Evolutionary conservation across 352 stramenopile genomes (phyloP).

Genomic region (Phytophthora lateralis): DNA sequence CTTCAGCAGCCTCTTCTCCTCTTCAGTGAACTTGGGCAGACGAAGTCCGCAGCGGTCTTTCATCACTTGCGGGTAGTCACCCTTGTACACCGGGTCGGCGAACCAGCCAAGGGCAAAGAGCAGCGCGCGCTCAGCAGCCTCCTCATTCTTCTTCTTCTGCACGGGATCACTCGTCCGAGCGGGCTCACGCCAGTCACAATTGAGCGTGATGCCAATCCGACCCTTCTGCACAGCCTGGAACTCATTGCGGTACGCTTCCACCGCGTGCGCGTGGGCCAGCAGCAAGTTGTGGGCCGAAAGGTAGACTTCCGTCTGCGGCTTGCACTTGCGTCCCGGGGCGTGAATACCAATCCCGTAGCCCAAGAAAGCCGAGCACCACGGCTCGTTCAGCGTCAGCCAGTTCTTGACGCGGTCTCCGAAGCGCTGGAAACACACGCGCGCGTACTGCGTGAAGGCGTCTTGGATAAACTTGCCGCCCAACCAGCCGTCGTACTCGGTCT

Average conservation of each 20-base stretch:
- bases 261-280: constrained; percentile 84
- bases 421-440: constrained; percentile 85
- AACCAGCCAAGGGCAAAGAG: constrained; percentile 93
- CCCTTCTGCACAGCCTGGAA: constrained; percentile 74
- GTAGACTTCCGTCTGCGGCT: constrained; percentile 75
- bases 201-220: constrained; percentile 92
- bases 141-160: constrained; percentile 57
- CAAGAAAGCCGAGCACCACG: constrained; percentile 84
- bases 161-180: constrained; percentile 48
- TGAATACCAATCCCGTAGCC: constrained; percentile 88
- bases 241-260: constrained; percentile 81
- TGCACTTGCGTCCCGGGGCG: constrained; percentile 67
- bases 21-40: constrained; percentile 89
- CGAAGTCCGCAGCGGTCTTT: constrained; percentile 77
- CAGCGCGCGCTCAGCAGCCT: constrained; percentile 80
- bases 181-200: constrained; percentile 90
- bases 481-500: constrained; percentile 84
- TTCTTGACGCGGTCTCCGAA: constrained; percentile 94
- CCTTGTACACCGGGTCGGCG: constrained; percentile 91
- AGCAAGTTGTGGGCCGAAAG: constrained; percentile 88
- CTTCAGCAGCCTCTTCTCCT: constrained; percentile 81
- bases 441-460: constrained; percentile 82
- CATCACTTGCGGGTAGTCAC: constrained; percentile 94
- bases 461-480: constrained; percentile 54
- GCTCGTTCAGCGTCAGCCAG: constrained; percentile 95